Percentiles rank a stretch among this genome's conserved stretches.
These are phyloP conservation scores for Crotalaria pallida DNA, from an alignment of 306 rosid species.

Conservation along the genomic window DNA sequence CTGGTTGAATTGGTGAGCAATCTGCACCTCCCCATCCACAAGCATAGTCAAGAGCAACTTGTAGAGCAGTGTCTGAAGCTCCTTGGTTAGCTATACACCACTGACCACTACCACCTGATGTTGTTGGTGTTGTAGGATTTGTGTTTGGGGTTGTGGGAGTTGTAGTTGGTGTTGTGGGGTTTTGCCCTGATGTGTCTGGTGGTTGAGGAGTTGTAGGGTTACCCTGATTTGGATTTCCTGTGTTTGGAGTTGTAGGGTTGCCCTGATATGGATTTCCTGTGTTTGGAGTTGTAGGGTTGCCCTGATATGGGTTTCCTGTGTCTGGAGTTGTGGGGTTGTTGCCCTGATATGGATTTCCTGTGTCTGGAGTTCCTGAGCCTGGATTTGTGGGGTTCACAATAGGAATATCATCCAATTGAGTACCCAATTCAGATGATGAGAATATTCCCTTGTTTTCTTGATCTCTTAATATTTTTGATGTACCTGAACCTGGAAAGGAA, in stretches of 20 bases:
- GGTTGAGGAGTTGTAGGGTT: conserved; percentile 34
- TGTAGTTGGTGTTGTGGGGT: conserved; percentile 25
- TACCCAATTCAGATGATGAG: conserved; percentile 33
- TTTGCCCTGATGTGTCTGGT: conserved; percentile 34
- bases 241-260: conserved; percentile 29
- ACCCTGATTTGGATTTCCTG: conserved; percentile 24
- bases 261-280: conserved; percentile 25
- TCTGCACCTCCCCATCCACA: conserved; percentile 89
- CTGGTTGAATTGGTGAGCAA: conserved; percentile 63
- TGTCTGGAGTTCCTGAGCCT: conserved; percentile 34
- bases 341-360: conserved; percentile 28
- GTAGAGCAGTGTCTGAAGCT: conserved; percentile 68
- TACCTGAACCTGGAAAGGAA: conserved; percentile 57
- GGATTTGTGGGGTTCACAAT: conserved; percentile 62
- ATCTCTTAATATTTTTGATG: conserved; percentile 18
- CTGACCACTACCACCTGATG: conserved; percentile 57
- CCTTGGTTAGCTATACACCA: conserved; percentile 80
- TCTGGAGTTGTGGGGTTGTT: conserved; percentile 21
- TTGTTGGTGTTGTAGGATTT: conserved; percentile 32
- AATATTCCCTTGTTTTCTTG: conserved; percentile 32
- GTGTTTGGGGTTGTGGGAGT: background rate
- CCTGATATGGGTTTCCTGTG: too few relatives aligned
- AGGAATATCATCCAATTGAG: conserved; percentile 51
- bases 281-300: conserved; percentile 30
- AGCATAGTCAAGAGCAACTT: conserved; percentile 90